phyloP scores from a whole-genome alignment of 257 asterid species.

The Nicotiana undulata region DNA sequence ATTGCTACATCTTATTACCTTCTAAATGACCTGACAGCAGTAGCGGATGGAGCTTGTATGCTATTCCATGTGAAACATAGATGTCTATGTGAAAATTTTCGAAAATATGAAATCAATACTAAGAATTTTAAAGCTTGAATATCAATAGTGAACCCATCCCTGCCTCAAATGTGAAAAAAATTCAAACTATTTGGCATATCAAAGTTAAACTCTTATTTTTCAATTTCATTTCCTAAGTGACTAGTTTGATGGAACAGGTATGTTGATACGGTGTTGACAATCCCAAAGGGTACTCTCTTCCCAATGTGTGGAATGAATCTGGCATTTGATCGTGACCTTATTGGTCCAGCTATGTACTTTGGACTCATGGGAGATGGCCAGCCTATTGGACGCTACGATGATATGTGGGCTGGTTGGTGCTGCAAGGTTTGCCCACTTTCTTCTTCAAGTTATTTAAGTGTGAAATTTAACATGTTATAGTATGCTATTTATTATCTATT shows the following conservation, averaged over 20 bases:
- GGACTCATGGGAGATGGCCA: constrained; percentile 98
- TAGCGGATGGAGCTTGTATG: not conserved
- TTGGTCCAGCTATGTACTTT: constrained; percentile 91
- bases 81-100: not conserved
- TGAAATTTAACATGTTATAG: no score
- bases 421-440: constrained; percentile 37
- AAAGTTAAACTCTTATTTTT: not conserved
- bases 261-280: constrained; percentile 81
- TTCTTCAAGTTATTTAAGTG: not conserved
- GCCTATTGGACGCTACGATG: constrained; percentile 93
- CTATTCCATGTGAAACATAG: not conserved
- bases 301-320: constrained; percentile 97
- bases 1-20: not conserved
- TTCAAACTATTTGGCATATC: not conserved
- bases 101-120: not conserved
- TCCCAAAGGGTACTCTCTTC: constrained; percentile 84
- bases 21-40: not conserved
- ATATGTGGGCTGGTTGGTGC: constrained; percentile 99
- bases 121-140: not conserved
- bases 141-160: not conserved
- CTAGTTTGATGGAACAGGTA: constrained; percentile 26
- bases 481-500: not conserved
- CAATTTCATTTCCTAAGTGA: not conserved
- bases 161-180: not conserved
- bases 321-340: constrained; percentile 81